Conservation (phyloP, 2,329 filamentous ascomycete species). For the Uncinocarpus reesii region DNA sequence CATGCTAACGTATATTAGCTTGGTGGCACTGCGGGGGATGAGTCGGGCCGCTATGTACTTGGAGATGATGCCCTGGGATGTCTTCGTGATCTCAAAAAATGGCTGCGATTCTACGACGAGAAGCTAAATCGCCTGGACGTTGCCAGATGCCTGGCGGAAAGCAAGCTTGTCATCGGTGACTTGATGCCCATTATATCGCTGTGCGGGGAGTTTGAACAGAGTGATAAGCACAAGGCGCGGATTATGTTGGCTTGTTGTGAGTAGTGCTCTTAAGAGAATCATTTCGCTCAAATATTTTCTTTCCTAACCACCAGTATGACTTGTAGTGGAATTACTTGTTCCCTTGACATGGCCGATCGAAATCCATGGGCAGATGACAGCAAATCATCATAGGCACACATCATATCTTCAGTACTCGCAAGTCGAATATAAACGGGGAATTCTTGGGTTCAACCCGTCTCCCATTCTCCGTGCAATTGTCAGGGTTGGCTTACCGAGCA, state of each 20-base stretch:
- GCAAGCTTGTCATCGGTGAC: constrained; percentile 84
- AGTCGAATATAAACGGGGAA: constrained; percentile 75
- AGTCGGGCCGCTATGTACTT: constrained; percentile 73
- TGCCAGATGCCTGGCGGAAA: constrained; percentile 79
- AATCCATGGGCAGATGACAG: constrained; percentile 67
- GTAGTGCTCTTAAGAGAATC: no score
- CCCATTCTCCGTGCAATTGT: constrained; percentile 72
- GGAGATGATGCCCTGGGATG: constrained; percentile 90
- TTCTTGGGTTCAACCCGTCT: constrained; percentile 71
- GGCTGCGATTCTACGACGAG: constrained; percentile 89
- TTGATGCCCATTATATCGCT: constrained; percentile 76
- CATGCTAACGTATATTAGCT: constrained; percentile 47
- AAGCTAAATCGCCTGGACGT: constrained; percentile 92
- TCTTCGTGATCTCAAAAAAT: constrained; percentile 85
- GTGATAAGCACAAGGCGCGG: constrained; percentile 65
- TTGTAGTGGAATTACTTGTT: constrained; percentile 68
- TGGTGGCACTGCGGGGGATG: constrained; percentile 68
- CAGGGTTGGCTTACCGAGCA: constrained; percentile 70
- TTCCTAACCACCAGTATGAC: no score
- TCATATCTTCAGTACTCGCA: constrained; percentile 83
- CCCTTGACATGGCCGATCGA: constrained; percentile 92
- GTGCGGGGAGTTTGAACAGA: constrained; percentile 63
- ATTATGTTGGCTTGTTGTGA: constrained; percentile 67
- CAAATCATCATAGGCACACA: constrained; percentile 85
- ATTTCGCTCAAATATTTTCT: no score